Evolutionary conservation across 176 grass and related monocot species (phyloP), one percentile per base, ranked within the genome.

Genomic region (Zea luxurians): DNA sequence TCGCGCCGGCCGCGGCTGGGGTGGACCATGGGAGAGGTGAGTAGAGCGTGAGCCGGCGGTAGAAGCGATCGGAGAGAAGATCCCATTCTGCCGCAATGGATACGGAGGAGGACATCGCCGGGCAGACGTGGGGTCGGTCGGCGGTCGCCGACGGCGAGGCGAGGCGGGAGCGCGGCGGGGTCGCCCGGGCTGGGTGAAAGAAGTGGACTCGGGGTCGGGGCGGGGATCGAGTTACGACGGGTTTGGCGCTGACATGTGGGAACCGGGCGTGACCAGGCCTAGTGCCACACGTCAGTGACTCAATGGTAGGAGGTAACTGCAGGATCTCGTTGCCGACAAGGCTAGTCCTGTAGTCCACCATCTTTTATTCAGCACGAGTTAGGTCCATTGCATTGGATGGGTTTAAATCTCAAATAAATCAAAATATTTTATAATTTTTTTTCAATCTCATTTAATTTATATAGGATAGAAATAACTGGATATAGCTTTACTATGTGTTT

Each of bases 1-100:
- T 53, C 20, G 20, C 58, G 70, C 37, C 35, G 45, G 46, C 37
- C 46, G 76, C 17, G 4, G 75, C 40, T 35, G 70, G 71, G 78
- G 86, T 44, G 2, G 90, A 87, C 79, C 91, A 91, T 27, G 82
- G 86, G 13, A 88, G 77, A 4, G 86, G 86, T 37, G 86, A 84
- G 82, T 88, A 88, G 55, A 88, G 18, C 41, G 81, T 76, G 77
- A 84, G 34, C 47, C 91, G 87, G 66, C 88, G 87, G 89, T 92
- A 97, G 85, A 90, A 93, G 37, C 91, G 95, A 52, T 94, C 89
- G 59, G 91, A 87, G 82, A 97, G 91, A 66, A 90, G 87, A 70
- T 94, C 89, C 95, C 95, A 97, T 89, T 97, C 95, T 85, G 91
- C 95, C 40, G 95, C 95, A 66, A 97, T 89, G 74, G 95, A 87